A percentile compares a stretch with the other conserved stretches of the same genome.
phyloP scores from a whole-genome alignment of 441 rosid genomes.

The Flueggea neowawraea region DNA sequence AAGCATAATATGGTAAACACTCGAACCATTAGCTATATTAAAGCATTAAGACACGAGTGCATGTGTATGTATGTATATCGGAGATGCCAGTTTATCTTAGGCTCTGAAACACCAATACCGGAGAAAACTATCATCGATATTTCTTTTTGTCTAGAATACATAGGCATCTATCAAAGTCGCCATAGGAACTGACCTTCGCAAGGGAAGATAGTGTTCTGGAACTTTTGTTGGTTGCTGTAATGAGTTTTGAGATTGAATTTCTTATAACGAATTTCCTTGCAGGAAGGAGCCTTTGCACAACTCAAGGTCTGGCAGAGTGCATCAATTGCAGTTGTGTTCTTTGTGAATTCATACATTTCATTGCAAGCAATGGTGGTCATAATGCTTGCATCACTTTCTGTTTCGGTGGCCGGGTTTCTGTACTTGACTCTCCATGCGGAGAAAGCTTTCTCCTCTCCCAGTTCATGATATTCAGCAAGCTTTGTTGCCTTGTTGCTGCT shows the following conservation, averaged over 20 bases:
- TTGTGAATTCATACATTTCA: constrained; percentile 61
- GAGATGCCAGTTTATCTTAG: too few species aligned
- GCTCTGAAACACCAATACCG: too few species aligned
- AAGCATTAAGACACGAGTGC: too few species aligned
- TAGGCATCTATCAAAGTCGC: too few species aligned
- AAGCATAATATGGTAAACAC: constrained; percentile 62
- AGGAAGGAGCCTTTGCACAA: constrained; percentile 99
- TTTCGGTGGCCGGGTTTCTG: constrained; percentile 44
- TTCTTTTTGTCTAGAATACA: too few species aligned
- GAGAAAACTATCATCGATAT: too few species aligned
- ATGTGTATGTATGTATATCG: too few species aligned
- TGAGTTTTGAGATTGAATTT: too few species aligned
- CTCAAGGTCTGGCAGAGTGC: constrained; percentile 94
- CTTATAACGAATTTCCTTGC: constrained; percentile 7
- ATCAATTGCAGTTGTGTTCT: constrained; percentile 75
- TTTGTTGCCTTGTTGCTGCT: background rate
- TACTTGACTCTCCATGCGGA: constrained; percentile 54
- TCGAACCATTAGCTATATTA: background rate
- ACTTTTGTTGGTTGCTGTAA: too few species aligned
- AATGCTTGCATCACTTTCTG: constrained; percentile 43
- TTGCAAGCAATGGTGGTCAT: constrained; percentile 59
- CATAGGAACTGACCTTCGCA: too few species aligned
- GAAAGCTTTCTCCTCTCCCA: constrained; percentile 36
- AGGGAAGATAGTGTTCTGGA: too few species aligned
- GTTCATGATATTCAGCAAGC: constrained; percentile 12